Conservation (phyloP, 2,329 filamentous ascomycete species). For the Tolypocladium pustulatum region DNA sequence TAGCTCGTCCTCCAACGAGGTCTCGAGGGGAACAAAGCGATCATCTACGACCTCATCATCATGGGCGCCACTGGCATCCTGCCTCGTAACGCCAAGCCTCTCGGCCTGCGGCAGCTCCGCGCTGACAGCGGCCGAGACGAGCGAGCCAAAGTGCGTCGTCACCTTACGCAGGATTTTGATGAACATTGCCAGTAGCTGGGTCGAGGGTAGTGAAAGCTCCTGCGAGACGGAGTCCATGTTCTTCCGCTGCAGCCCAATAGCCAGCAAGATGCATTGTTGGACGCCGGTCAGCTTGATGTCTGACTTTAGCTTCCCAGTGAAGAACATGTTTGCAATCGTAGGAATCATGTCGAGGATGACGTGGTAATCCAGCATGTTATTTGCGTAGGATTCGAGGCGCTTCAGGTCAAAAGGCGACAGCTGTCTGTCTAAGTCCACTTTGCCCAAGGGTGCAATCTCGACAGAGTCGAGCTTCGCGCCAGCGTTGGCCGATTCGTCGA, state of each 20-base stretch:
- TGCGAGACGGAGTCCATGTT: slow-evolving; percentile 69
- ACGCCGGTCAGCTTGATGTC: slow-evolving; percentile 66
- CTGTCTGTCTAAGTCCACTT: slow-evolving; percentile 62
- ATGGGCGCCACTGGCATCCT: slow-evolving; percentile 52
- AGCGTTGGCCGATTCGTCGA: slow-evolving; percentile 73
- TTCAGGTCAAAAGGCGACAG: slow-evolving; percentile 93
- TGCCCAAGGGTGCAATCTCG: slow-evolving; percentile 48
- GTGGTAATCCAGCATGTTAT: slow-evolving; percentile 96
- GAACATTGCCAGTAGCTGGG: slow-evolving; percentile 90
- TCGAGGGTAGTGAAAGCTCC: slow-evolving; percentile 63
- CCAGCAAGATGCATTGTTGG: slow-evolving; percentile 80
- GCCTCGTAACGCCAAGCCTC: slow-evolving; percentile 46
- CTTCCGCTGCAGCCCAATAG: slow-evolving; percentile 84
- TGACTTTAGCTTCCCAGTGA: slow-evolving; percentile 61
- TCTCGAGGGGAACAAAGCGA: slow-evolving; percentile 60
- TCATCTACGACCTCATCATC: slow-evolving; percentile 58
- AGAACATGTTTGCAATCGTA: slow-evolving; percentile 71
- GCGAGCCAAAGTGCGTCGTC: slow-evolving; percentile 61
- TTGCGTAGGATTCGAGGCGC: slow-evolving; percentile 87
- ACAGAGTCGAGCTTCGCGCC: slow-evolving; percentile 56
- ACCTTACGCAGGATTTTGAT: slow-evolving; percentile 92
- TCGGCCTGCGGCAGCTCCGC: slow-evolving; percentile 51
- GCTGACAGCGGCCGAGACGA: slow-evolving; percentile 66
- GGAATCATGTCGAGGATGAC: slow-evolving; percentile 92
- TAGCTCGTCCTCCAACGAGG: slow-evolving; percentile 68